Conservation (phyloP, 805 yeast species). For the Pichia phayaonensis region DNA sequence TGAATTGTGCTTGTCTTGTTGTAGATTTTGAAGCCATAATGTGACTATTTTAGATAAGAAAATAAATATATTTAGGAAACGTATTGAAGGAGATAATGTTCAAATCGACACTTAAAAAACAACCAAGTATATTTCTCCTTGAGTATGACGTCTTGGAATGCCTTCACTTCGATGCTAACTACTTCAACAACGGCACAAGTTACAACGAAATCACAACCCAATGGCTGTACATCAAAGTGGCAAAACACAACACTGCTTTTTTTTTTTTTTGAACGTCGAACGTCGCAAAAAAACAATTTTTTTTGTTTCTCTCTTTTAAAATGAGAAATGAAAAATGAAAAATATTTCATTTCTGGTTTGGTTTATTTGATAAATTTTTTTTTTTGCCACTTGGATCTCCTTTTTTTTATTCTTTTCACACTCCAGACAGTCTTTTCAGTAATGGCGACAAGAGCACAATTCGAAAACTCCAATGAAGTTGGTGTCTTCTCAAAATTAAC, state of each 20-base stretch:
- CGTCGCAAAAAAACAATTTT: background rate
- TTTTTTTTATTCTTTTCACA: background rate
- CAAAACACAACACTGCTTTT: background rate
- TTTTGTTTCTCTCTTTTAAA: too few relatives aligned
- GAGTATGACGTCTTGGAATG: too few relatives aligned
- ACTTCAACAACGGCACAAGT: too few relatives aligned
- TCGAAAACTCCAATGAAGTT: conserved; percentile 82
- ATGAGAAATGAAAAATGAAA: too few relatives aligned
- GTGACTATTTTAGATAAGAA: background rate
- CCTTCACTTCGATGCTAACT: too few relatives aligned
- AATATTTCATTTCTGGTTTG: background rate
- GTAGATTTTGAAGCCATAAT: background rate
- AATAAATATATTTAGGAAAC: background rate
- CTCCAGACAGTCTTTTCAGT: background rate
- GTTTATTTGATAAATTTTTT: background rate
- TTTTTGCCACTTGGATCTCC: background rate
- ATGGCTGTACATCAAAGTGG: background rate
- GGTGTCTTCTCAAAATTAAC: conserved; percentile 95
- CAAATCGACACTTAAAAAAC: conserved; percentile 8
- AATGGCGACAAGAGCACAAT: conserved; percentile 70
- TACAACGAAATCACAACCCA: too few relatives aligned
- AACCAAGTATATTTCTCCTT: background rate
- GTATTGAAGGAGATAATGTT: conserved; percentile 6
- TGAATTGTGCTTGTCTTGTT: conserved; percentile 37
- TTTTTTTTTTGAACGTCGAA: background rate